Conservation (phyloP, 805 yeast species). For the Lipomyces starkeyi region DNA sequence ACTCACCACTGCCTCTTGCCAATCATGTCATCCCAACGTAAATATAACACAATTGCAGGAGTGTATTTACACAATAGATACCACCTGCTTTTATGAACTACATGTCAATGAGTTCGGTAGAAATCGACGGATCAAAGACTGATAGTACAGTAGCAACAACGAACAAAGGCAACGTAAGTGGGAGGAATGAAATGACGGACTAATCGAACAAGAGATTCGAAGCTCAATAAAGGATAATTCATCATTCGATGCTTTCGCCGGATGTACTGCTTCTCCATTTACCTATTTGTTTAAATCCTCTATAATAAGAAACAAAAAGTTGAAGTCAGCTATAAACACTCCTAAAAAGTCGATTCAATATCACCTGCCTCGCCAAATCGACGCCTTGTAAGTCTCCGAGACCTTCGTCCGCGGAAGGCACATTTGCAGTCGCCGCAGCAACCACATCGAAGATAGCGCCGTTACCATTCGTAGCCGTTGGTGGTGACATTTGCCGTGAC, state of each 20-base stretch:
- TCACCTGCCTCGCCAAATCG: conserved; percentile 49
- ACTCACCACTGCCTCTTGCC: background rate
- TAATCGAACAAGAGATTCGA: background rate
- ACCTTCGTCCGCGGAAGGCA: conserved; percentile 34
- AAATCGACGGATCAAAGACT: background rate
- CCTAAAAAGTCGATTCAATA: background rate
- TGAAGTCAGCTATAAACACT: background rate
- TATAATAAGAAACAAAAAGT: conserved; percentile 6
- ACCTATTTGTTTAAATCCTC: conserved; percentile 51
- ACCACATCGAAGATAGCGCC: conserved; percentile 25
- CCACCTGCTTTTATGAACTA: background rate
- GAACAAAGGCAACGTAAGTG: background rate
- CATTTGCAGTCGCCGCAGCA: conserved; percentile 10
- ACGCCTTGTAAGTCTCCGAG: conserved; percentile 55
- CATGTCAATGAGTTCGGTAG: background rate
- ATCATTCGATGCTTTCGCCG: conserved; percentile 30
- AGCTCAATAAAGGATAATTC: background rate
- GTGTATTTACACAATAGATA: background rate
- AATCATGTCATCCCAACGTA: background rate
- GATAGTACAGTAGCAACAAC: background rate
- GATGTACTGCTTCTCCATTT: conserved; percentile 39
- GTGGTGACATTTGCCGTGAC: conserved; percentile 1
- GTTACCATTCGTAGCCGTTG: conserved; percentile 6
- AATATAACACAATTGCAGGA: background rate
- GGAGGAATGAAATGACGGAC: background rate